Conservation (phyloP, 2,329 filamentous ascomycete genomes). For the Phaeosphaeriaceae sp. region DNA sequence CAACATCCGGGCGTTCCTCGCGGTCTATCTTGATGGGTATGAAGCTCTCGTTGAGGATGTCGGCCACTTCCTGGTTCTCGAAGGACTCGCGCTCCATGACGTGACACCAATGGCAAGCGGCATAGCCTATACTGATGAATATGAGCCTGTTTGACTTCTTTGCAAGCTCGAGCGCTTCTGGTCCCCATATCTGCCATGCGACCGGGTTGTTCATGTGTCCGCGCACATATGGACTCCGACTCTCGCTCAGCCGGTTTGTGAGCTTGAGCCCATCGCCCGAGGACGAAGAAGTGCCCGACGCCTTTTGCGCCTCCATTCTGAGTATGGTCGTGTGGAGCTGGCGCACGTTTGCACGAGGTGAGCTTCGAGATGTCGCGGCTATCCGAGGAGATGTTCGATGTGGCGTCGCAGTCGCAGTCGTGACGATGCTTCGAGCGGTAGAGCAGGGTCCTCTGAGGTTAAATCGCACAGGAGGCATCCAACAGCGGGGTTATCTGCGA, state of each 20-base stretch:
- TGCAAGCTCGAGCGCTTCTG: constrained; percentile 77
- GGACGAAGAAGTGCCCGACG: constrained; percentile 17
- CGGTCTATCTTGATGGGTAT: constrained; percentile 92
- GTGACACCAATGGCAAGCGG: constrained; percentile 90
- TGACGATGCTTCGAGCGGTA: constrained; percentile 12
- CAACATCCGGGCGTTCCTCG: constrained; percentile 91
- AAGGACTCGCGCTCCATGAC: constrained; percentile 95
- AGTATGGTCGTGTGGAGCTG: constrained; percentile 33
- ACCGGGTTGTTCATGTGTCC: constrained; percentile 82
- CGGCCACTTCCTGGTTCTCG: constrained; percentile 78
- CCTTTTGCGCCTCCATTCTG: constrained; percentile 39
- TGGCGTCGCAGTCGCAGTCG: constrained; percentile 11
- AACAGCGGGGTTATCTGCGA: constrained; percentile 6
- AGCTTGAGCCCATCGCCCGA: constrained; percentile 47
- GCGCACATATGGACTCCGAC: constrained; percentile 73
- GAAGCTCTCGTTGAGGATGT: constrained; percentile 84
- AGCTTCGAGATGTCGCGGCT: constrained; percentile 14
- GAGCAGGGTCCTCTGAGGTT: constrained; percentile 35
- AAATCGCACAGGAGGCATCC: constrained; percentile 41
- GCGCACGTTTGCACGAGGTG: constrained; percentile 28
- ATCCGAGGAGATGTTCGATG: constrained; percentile 8
- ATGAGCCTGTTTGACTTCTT: constrained; percentile 84
- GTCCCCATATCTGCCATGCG: constrained; percentile 88
- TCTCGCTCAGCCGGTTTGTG: constrained; percentile 65
- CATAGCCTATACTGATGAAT: constrained; percentile 94